Evolutionary conservation across 2,329 filamentous ascomycete genomes (phyloP).

Genomic region (Fusarium annulatum): DNA sequence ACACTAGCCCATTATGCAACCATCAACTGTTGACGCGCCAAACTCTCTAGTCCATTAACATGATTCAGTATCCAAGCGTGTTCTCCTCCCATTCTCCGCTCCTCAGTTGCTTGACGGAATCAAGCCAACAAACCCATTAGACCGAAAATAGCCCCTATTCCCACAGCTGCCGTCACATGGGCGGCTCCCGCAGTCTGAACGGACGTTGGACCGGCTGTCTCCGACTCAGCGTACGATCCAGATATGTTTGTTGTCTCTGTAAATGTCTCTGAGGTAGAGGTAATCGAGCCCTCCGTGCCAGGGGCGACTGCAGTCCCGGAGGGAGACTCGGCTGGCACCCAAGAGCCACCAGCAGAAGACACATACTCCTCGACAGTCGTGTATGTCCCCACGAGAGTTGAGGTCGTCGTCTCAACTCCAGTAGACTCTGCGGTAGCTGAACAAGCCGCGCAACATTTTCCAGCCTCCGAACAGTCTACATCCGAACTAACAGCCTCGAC

Average conservation of each 20-base stretch:
- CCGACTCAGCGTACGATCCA: slow-evolving; percentile 7
- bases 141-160: slow-evolving; percentile 40
- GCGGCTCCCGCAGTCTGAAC: slow-evolving; percentile 39
- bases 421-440: neutral
- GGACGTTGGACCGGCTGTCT: slow-evolving; percentile 24
- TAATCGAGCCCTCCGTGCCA: slow-evolving; percentile 7
- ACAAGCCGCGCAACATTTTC: slow-evolving; percentile 37
- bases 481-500: slow-evolving; percentile 34
- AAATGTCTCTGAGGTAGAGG: neutral
- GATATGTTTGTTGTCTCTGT: slow-evolving; percentile 1
- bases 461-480: slow-evolving; percentile 23
- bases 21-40: slow-evolving; percentile 16
- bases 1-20: slow-evolving; percentile 29
- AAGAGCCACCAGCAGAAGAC: slow-evolving; percentile 27
- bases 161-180: slow-evolving; percentile 35
- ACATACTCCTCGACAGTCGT: slow-evolving; percentile 22
- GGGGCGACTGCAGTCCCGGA: neutral
- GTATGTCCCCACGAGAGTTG: slow-evolving; percentile 7
- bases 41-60: slow-evolving; percentile 11
- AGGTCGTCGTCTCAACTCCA: neutral
- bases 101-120: slow-evolving; percentile 3
- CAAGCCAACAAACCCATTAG: slow-evolving; percentile 40
- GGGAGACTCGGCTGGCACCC: slow-evolving; percentile 9
- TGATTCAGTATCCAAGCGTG: slow-evolving; percentile 13
- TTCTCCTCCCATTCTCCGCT: neutral